phyloP scores from a whole-genome alignment of 2,329 filamentous ascomycete species.

The Claviceps sp. region DNA sequence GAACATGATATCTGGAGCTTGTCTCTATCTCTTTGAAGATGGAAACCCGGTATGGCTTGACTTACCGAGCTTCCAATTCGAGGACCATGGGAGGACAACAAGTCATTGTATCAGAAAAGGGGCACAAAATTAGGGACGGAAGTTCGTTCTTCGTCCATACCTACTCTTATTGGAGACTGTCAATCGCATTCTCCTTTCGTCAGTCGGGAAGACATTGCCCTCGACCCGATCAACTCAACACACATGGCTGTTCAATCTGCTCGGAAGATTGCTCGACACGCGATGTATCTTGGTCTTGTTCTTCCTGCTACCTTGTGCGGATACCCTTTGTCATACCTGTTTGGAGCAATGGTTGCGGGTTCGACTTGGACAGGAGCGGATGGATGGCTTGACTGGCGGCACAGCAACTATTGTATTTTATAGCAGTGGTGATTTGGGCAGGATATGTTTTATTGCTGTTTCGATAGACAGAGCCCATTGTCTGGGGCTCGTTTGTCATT shows the following conservation, averaged over 20 bases:
- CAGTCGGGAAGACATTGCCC: neutral
- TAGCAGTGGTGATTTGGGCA: conserved; percentile 22
- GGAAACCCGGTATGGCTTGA: neutral
- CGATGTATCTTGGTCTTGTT: conserved; percentile 9
- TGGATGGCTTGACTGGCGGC: conserved; percentile 16
- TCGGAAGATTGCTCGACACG: conserved; percentile 9
- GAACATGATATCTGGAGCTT: neutral
- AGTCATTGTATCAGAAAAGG: neutral
- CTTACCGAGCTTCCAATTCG: neutral
- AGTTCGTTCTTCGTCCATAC: neutral
- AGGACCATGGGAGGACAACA: neutral
- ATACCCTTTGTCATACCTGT: conserved; percentile 17
- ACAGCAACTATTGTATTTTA: conserved; percentile 28
- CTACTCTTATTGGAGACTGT: neutral
- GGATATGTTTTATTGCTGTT: conserved; percentile 18
- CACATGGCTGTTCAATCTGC: conserved; percentile 10
- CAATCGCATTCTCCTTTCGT: conserved; percentile 9
- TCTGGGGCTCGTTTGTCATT: conserved; percentile 21
- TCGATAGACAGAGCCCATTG: conserved; percentile 16
- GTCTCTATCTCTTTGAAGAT: neutral
- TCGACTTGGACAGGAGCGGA: conserved; percentile 21
- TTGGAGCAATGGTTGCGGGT: conserved; percentile 19
- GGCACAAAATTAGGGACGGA: neutral
- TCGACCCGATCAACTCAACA: conserved; percentile 6
- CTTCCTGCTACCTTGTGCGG: conserved; percentile 12